These are phyloP conservation scores for Saccharomycodes ludwigii DNA, from an alignment of 805 yeast species.

Conservation along the genomic window DNA sequence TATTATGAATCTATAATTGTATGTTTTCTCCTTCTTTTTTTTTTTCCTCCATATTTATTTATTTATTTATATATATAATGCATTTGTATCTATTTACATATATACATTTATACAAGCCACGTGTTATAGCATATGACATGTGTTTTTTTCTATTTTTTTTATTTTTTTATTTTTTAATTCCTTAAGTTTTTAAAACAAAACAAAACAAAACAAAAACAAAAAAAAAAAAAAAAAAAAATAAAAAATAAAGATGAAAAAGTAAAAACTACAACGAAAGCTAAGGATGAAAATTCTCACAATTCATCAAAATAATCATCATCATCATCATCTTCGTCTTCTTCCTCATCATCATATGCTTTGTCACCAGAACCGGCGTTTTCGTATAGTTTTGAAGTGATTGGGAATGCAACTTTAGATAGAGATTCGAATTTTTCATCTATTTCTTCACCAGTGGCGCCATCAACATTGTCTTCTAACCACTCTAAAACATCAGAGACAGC, in stretches of 20 bases:
- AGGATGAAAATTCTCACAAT: slow-evolving; percentile 26
- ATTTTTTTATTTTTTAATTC: too few relatives aligned
- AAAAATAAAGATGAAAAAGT: not conserved
- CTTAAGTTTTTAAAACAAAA: too few relatives aligned
- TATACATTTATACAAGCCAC: too few relatives aligned
- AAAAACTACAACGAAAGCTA: not conserved
- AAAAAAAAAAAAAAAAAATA: too few relatives aligned
- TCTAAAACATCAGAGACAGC: slow-evolving; percentile 79
- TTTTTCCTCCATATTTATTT: too few relatives aligned
- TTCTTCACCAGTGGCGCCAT: slow-evolving; percentile 83
- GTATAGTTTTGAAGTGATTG: slow-evolving; percentile 83
- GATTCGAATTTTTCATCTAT: slow-evolving; percentile 83
- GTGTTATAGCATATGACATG: too few relatives aligned
- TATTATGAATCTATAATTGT: too few relatives aligned
- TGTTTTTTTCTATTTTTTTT: too few relatives aligned
- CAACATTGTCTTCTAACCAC: slow-evolving; percentile 80
- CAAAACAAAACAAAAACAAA: not conserved
- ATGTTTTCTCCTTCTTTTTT: too few relatives aligned
- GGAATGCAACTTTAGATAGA: slow-evolving; percentile 72
- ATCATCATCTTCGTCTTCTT: slow-evolving; percentile 44
- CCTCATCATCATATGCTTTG: slow-evolving; percentile 32
- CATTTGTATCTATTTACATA: too few relatives aligned
- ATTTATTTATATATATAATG: too few relatives aligned
- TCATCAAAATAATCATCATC: slow-evolving; percentile 53
- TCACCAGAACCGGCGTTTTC: slow-evolving; percentile 40